Base-by-base conservation (phyloP, 805 yeast species). In the Nakazawaea wickerhamii region DNA sequence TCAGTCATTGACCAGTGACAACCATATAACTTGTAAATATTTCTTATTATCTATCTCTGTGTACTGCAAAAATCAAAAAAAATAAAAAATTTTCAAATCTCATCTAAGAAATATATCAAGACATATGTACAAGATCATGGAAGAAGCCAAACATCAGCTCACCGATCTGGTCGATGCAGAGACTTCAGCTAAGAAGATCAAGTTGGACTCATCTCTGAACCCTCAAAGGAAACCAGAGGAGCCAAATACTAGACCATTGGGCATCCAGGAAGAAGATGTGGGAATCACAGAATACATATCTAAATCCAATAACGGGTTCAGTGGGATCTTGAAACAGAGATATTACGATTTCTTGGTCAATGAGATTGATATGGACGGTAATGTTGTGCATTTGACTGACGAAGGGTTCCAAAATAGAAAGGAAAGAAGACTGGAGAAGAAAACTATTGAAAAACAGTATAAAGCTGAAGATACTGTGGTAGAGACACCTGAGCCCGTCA, bases 301-400 rank as follows among this genome's bases (percentile, higher is more conserved):
- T 37, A 58, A 68, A 2, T 70, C 65, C 4, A 53, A 68, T 20
- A 60, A 68, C 8, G 95, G 96, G 3, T 87, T 93, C 49, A 59
- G 60, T 14, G 99, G 98, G 2, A 71, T 74, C 11, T 68, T 93
- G 53, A 93, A 93, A 60, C 95, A 86, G 56, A 70, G 96, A 48
- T 90, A 89, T 62, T 82, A 95, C 10, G 99, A 93, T 59, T 93
- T 93, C 59, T 72, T 87, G 57, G 99, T 93, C 35, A 87, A 89
- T 61, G 99, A 93, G 61, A 83, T 93, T 44, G 83, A 71, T 47
- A 52, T 63, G 23, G 64, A 75, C 18, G 95, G 86, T 1, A 63
- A 75, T 2, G 95, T 89, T 2, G 74, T 90, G 10, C 90, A 81
- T 58, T 68, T 93, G 48, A 58, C 64, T 8, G 96, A 90, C 54